These are phyloP conservation scores for Ceratocystis alfenasii DNA, from an alignment of 2,329 filamentous ascomycete species.

Conservation along the genomic window DNA sequence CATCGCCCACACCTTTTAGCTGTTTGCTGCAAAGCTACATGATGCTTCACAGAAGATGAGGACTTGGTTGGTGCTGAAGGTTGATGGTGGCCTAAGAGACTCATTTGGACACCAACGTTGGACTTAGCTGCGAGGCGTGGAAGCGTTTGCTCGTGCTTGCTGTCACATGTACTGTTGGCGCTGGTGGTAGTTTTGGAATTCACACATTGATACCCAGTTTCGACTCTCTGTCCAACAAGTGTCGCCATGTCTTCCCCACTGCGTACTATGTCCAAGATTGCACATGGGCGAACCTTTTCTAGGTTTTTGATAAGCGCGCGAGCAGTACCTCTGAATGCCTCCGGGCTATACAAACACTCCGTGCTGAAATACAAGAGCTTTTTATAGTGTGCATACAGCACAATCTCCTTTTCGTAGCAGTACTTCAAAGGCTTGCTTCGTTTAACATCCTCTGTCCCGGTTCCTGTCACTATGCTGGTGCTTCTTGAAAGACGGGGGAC, in stretches of 20 bases:
- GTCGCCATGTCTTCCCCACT: conserved; percentile 94
- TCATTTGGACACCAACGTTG: neutral
- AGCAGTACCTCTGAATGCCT: conserved; percentile 89
- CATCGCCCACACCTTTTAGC: conserved; percentile 77
- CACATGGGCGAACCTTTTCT: conserved; percentile 83
- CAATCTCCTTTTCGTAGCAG: conserved; percentile 97
- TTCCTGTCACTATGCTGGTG: conserved; percentile 77
- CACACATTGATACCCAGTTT: conserved; percentile 7
- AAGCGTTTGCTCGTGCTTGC: neutral
- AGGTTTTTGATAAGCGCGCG: conserved; percentile 88
- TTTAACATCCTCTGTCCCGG: conserved; percentile 73
- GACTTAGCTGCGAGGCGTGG: neutral
- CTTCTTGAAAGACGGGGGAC: conserved; percentile 74
- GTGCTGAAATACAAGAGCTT: conserved; percentile 97
- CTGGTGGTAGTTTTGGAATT: neutral
- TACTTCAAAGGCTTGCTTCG: conserved; percentile 96
- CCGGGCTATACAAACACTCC: conserved; percentile 95
- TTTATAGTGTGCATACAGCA: conserved; percentile 93
- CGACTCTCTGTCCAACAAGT: conserved; percentile 40
- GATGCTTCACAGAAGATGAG: neutral
- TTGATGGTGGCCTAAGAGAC: neutral
- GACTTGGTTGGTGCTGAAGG: neutral
- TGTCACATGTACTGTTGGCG: neutral
- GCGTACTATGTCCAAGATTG: conserved; percentile 85
- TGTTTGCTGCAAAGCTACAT: conserved; percentile 45